Evolutionary conservation across 225 moss, liverwort and hornwort species (phyloP).

Genomic region (Bryoerythrophyllum caledonicum): DNA sequence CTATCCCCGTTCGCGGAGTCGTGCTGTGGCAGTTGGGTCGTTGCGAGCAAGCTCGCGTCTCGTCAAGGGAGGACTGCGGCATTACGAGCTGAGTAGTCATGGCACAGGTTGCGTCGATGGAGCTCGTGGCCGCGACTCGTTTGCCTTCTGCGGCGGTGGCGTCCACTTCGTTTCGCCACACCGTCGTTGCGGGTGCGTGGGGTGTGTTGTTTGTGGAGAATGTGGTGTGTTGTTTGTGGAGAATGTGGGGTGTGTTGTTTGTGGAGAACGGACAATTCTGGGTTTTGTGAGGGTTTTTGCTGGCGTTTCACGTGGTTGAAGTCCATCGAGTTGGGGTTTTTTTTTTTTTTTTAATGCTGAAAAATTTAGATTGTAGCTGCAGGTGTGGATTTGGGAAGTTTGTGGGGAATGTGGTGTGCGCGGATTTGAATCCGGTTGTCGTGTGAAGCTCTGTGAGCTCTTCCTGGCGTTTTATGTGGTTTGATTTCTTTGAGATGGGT

Average conservation of each 20-base stretch:
- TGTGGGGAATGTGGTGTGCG: background rate
- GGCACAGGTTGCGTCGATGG: conserved; percentile 35
- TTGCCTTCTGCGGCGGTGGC: conserved; percentile 30
- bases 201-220: background rate
- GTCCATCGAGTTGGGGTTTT: no score
- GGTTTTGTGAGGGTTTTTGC: background rate
- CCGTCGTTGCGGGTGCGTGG: conserved; percentile 31
- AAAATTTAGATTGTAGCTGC: background rate
- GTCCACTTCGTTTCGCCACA: conserved; percentile 33
- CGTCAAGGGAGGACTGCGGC: background rate
- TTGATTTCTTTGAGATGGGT: background rate
- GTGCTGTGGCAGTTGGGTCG: background rate
- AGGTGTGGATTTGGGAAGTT: background rate
- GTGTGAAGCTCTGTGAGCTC: no score
- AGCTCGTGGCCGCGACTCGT: conserved; percentile 4
- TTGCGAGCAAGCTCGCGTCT: background rate
- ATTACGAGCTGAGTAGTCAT: conserved; percentile 9
- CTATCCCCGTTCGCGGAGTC: background rate
- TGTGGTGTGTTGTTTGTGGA: no score
- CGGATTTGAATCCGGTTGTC: background rate
- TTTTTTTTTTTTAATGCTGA: no score
- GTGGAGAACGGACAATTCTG: no score
- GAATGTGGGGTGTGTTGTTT: no score
- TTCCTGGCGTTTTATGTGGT: no score
- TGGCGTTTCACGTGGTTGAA: no score